Conservation (phyloP, 208 protist species). For the Trypanosomatidae sp. region DNA sequence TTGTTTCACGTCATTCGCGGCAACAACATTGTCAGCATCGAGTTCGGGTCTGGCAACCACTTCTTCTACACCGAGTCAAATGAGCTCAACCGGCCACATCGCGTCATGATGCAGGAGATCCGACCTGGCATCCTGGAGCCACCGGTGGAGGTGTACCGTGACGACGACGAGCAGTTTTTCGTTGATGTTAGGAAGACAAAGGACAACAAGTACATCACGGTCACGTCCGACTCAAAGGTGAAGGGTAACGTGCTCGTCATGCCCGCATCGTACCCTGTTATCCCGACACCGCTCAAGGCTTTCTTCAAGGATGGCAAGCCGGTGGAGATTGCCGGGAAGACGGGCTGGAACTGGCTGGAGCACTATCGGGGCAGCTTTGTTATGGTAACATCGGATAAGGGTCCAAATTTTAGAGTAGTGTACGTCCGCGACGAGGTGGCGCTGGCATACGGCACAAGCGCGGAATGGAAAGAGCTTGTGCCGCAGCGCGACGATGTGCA, state of each 20-base stretch:
- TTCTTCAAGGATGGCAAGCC: conserved; percentile 76
- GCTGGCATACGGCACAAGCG: conserved; percentile 45
- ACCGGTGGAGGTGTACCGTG: conserved; percentile 83
- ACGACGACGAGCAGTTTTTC: conserved; percentile 90
- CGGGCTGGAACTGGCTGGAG: conserved; percentile 88
- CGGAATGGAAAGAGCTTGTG: conserved; percentile 86
- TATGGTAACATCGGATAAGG: conserved; percentile 87
- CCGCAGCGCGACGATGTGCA: conserved; percentile 82
- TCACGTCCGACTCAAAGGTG: conserved; percentile 88
- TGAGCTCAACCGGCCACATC: conserved; percentile 80
- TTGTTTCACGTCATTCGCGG: conserved; percentile 92
- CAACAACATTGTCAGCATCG: conserved; percentile 90
- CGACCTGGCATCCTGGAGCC: conserved; percentile 83
- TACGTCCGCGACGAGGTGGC: conserved; percentile 86
- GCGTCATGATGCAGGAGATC: conserved; percentile 91
- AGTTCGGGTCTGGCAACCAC: conserved; percentile 83
- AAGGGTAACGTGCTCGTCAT: conserved; percentile 73
- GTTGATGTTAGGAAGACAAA: conserved; percentile 90
- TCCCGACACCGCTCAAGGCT: conserved; percentile 55
- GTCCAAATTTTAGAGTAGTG: conserved; percentile 75
- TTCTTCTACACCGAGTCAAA: conserved; percentile 93
- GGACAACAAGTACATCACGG: conserved; percentile 76
- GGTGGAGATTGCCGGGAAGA: conserved; percentile 77
- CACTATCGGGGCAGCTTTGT: conserved; percentile 86
- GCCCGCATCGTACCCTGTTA: conserved; percentile 81